Evolutionary conservation across 345 rosid species (phyloP), one percentile per base, ranked within the genome.

Genomic region (Ricinus communis): DNA sequence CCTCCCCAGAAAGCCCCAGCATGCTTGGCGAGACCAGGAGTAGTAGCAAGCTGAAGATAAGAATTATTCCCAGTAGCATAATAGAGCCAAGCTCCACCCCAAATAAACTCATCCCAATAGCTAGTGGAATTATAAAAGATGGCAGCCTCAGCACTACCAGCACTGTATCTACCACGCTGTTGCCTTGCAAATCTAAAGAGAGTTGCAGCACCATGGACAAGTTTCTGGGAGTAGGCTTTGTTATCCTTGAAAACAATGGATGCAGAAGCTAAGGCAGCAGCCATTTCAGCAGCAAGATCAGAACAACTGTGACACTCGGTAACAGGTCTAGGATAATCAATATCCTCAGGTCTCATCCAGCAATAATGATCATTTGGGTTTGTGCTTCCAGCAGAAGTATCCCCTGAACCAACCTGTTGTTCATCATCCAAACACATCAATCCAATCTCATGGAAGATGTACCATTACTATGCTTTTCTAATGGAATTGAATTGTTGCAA

Each of bases 341-440:
- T 96, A 81, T 96, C 99, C 87, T 96, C 99, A 22, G 99, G 99
- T 14, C 98, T 82, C 94, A 86, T 91, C 99, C 99, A 96, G 73
- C 99, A 96, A 80, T 88, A 93, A 75, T 93, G 97, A 72, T 96
- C 99, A 38, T 93, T 93, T 3, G 88, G 78, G 19, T 63, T 71
- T 5, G 96, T 82, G 74, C 77, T 88, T 22, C 94, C 99, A 3
- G 85, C 96, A 15, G 91, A 87, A 31, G 97, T 93, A 62, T 89
- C 96, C 47, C 99, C 99, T 13, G 62, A n/a, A 67, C 97, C 98
- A 61, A 91, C 98, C 98, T 93, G 79, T 66, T 10, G 50, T 54
- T 28, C 15, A 5, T 28, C 15, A 5, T 28, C 25, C 8, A 27
- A 31, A 27, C 31, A 66, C 60, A 51, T 27, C 12, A 24, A 53